Conservation (phyloP, 257 asterid species). For the Misopates orontium region DNA sequence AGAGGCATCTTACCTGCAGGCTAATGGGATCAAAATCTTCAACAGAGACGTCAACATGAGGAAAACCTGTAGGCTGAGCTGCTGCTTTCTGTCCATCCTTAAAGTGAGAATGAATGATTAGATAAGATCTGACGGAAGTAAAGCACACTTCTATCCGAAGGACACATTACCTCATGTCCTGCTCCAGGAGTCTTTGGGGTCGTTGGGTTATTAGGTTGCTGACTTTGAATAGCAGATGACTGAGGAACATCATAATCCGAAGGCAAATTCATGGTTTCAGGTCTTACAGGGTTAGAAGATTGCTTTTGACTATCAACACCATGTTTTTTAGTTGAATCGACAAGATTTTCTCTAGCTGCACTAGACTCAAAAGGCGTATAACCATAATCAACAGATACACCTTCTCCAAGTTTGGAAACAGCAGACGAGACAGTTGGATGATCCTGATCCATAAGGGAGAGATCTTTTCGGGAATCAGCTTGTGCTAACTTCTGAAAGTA, state of each 20-base stretch:
- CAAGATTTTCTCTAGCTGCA: conserved; percentile 38
- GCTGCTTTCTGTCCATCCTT: conserved; percentile 67
- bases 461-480: conserved; percentile 63
- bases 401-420: conserved; percentile 50
- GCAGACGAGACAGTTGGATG: conserved; percentile 57
- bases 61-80: conserved; percentile 49
- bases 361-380: conserved; percentile 42
- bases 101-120: conserved; percentile 16
- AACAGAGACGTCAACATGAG: conserved; percentile 53
- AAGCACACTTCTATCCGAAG: neutral
- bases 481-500: conserved; percentile 73
- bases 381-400: conserved; percentile 44
- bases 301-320: conserved; percentile 46
- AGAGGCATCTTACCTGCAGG: conserved; percentile 62
- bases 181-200: conserved; percentile 47
- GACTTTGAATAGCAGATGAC: conserved; percentile 41
- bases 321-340: conserved; percentile 41
- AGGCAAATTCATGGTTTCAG: conserved; percentile 50
- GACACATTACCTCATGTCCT: conserved; percentile 51
- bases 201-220: conserved; percentile 42
- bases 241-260: conserved; percentile 59
- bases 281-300: conserved; percentile 34
- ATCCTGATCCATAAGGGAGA: conserved; percentile 95
- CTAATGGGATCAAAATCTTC: conserved; percentile 62
- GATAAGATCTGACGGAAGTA: conserved; percentile 10